A percentile compares a stretch with the other conserved stretches of the same genome.
Evolutionary conservation across 768 basidiomycete species (phyloP).

Genomic region (Dictyophora rubrovolvata): DNA sequence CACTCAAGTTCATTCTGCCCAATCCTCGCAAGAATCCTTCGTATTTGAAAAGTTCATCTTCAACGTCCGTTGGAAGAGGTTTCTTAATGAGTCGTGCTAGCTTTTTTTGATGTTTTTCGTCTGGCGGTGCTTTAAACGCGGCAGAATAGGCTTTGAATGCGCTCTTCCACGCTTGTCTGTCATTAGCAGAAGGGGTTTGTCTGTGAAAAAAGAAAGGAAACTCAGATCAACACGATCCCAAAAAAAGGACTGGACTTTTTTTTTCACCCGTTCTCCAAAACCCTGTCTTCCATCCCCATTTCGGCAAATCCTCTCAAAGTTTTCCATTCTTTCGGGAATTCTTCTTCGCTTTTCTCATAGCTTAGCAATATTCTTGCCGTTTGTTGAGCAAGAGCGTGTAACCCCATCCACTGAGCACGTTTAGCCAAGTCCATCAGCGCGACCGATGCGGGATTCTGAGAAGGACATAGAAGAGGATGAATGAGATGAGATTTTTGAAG

Average conservation of each 20-base stretch:
- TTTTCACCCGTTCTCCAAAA: conserved; percentile 33
- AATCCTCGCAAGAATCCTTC: conserved; percentile 64
- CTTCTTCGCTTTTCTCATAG: conserved; percentile 33
- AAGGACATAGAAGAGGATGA: conserved; percentile 65
- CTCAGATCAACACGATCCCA: neutral
- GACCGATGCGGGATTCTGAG: conserved; percentile 59
- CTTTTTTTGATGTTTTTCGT: conserved; percentile 42
- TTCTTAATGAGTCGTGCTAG: conserved; percentile 42
- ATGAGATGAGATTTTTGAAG: conserved; percentile 45
- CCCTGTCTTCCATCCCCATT: conserved; percentile 65
- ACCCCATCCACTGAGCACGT: conserved; percentile 58
- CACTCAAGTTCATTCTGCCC: conserved; percentile 75
- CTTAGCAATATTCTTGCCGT: conserved; percentile 54
- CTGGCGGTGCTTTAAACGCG: conserved; percentile 53
- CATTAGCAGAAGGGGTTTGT: conserved; percentile 17
- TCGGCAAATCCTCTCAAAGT: conserved; percentile 55
- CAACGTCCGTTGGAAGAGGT: conserved; percentile 36
- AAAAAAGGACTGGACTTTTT: neutral
- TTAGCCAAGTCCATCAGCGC: conserved; percentile 53
- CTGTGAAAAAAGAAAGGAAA: neutral
- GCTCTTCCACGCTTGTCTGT: conserved; percentile 56
- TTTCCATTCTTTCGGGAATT: conserved; percentile 40
- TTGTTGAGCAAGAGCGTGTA: conserved; percentile 63
- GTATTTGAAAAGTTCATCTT: conserved; percentile 58
- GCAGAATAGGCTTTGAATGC: conserved; percentile 47